Evolutionary conservation across 2,329 filamentous ascomycete genomes (phyloP), one percentile per base, ranked within the genome.

Genomic region (Huntiella moniliformis): DNA sequence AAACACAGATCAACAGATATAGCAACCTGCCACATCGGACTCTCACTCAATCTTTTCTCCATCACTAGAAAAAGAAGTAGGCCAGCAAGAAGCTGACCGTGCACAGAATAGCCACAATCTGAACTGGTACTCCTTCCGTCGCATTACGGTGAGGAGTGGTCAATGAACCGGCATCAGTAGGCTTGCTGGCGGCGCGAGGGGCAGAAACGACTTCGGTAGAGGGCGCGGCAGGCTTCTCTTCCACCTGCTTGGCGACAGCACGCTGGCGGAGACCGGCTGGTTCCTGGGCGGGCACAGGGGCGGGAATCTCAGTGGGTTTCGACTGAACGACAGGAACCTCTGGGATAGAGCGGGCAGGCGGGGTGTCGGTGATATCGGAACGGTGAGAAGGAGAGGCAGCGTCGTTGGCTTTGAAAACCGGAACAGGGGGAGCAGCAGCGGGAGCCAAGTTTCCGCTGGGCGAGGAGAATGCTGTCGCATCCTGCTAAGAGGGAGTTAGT

Each of bases 31-130:
- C 6, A 16, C 4, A 39, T 39, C 17, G 12, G 15, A 11, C 38
- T 16, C 38, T 22, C 22, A 17, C 22, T 28, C 22, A 28, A 28
- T 28, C 22, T 28, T 28, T 28, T 28, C 22, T 28, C 22, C 22
- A 13, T 7, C 17, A 12, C 47, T 77, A 98, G 64, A 98, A 98
- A 68, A 98, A 86, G 62, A 96, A 75, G 65, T 95, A 98, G 46
- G 86, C 91, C 55, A 96, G 73, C 58, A 98, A 64, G 67, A 98
- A 98, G 67, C 84, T 87, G 52, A 93, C 56, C 56, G 98, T 67
- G 60, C 87, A 95, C 38, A 98, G 67, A 16, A 76, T 67, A 16
- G 91, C 88, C 38, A 83, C 83, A 51, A 88, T 74, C 60, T 88
- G 80, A 42, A 98, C 75, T 1, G 91, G 79, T 3, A 98, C 88